These are phyloP conservation scores for Monilinia fructicola DNA, from an alignment of 2,329 filamentous ascomycete genomes.

Conservation along the genomic window DNA sequence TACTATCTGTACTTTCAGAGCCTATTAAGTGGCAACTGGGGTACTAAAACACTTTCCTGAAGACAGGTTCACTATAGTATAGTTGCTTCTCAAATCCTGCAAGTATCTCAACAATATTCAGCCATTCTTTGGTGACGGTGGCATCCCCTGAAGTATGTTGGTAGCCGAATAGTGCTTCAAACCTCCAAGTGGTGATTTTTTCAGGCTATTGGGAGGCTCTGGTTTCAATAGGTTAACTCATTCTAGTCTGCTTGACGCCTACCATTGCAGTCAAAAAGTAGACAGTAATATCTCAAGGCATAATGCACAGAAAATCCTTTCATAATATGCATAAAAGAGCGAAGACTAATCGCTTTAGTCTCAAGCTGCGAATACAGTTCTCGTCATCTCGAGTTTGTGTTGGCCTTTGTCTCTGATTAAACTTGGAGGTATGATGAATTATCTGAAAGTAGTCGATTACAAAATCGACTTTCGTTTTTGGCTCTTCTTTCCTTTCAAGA, in stretches of 20 bases:
- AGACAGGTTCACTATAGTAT: no score
- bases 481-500: no score
- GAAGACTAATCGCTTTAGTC: neutral
- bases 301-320: neutral
- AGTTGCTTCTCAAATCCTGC: neutral
- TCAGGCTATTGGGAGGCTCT: no score
- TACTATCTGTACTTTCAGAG: neutral
- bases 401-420: neutral
- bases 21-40: neutral
- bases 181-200: neutral
- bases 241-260: neutral
- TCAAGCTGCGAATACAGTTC: neutral
- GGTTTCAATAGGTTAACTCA: neutral
- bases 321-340: neutral
- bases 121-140: no score
- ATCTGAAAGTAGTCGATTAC: neutral
- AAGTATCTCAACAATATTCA: no score
- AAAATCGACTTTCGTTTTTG: neutral
- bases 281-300: neutral
- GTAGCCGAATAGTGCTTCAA: neutral
- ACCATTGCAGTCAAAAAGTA: neutral
- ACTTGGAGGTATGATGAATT: neutral
- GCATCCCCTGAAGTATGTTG: neutral
- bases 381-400: neutral
- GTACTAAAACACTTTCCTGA: no score